Evolutionary conservation across 106 monocot species (phyloP), one percentile per base, ranked within the genome.

Genomic region (Dioscorea alata): DNA sequence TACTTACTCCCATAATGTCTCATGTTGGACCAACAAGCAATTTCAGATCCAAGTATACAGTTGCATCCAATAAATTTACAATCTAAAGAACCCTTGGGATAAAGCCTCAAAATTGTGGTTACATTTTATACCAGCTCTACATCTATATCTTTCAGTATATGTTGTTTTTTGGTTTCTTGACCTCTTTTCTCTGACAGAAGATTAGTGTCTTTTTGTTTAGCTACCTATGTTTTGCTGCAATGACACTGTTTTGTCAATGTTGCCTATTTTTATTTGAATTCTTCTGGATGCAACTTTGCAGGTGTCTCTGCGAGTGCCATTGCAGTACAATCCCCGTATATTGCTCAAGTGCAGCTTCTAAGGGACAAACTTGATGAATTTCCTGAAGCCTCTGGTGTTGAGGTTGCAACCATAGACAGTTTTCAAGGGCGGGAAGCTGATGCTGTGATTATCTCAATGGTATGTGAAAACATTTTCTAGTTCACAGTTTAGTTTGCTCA

Each of bases 351-450:
- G 23, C 91, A 96, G 59, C 89, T 96, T 32, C 74, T 96, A 61
- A 91, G 95, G 69, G 91, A 91, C 33, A 84, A 73, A 61, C 65
- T 96, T 50, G 88, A 88, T 66, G 84, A 82, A 19, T 78, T 84
- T 73, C 84, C 91, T 33, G 88, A 84, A 76, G 79, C 88, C 70
- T 80, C 82, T 69, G 88, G 91, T 60, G 91, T 96, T 68, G 95
- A 96, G 76, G 86, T 89, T 64, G 80, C 95, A 65, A 96, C 95
- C 50, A 86, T 96, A 57, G 95, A 96, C 69, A 96, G 95, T 69
- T 96, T 96, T 72, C 95, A 95, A 73, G 95, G 91, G n/a, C 67
- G 95, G 33, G 95, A 95, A 61, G 88, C 95, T 66, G 95, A 95
- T 83, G 95, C 95, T 25, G 91, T 95, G 35, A 77, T 95, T 71